Base-by-base conservation (phyloP, 768 basidiomycete species). In the Suillus americanus region DNA sequence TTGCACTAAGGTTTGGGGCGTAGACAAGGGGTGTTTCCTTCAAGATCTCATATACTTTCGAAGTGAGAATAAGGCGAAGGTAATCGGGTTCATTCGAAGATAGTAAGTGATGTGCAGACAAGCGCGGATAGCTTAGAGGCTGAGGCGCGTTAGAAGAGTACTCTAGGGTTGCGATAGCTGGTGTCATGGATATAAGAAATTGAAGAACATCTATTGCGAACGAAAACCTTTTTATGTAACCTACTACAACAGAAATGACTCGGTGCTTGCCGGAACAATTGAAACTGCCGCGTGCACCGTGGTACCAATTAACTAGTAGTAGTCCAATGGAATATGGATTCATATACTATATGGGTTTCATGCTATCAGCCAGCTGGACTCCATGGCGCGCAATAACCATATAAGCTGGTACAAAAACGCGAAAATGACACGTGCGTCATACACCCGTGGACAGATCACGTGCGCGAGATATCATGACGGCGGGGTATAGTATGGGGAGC, bases 21-120 rank as follows among this genome's bases (percentile, higher is more conserved):
- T 85, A 84, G 23, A 95, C 90, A 46, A 99, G 85, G 2, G 97
- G 97, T 0, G 97, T 97, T 76, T 94, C 91, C 68, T 89, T 87
- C 70, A 96, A 74, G 70, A 95, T 85, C 64, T 95, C 92, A 75
- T 97, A 97, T 63, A 96, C 94, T 75, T 92, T 94, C 6, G 92
- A 85, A n/a, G 87, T 92, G 60, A 96, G 82, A 70, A 95, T 95
- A 54, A 97, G 87, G 23, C 90, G 84, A 51, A 96, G 86, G 75
- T 97, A 97, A 74, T 97, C 94, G 3, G 94, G 94, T 7, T 87
- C 87, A 28, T 87, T 84, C 55, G 83, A 81, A 0, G 88, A 77
- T 5, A 92, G 82, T 13, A 93, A 78, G 69, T 84, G 77, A 69
- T 95, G 90, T 30, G 82, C 78, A 0, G 86, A 75, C 12, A 95